Evolutionary conservation across 169 alveolate genomes (phyloP), one percentile per base, ranked within the genome.

Genomic region (Cryptosporidium canis): DNA sequence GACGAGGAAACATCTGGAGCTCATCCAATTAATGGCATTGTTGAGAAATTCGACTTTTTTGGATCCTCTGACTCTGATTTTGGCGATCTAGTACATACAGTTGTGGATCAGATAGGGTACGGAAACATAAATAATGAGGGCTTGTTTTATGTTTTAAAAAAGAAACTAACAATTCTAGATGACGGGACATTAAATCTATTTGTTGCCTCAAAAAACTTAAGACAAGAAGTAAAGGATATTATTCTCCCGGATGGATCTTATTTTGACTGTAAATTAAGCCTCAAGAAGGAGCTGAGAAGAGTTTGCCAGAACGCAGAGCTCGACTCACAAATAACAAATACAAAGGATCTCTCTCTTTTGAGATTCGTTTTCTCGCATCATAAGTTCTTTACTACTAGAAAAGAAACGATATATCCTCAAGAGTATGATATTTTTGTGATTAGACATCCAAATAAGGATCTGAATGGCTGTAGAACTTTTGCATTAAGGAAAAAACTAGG

Each of bases 361-460:
- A 58, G 35, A 33, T 58, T 55, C 58, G 72, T 77, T 8, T 77
- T 77, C 41, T 58, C 70, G 7, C 14, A 58, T n/a, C 83, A 68
- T 12, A 44, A 29, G 44, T 41, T 45, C 12, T 68, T 45, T 68
- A 31, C 9, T 29, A 2, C 31, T 51, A 44, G 47, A 44, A 55
- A 35, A 21, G 58, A 72, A 14, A 4, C 16, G 11, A 21, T 12
- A 56, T 33, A 51, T 8, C 70, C 35, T n/a, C 27, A 70, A 33
- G 84, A 51, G 6, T 51, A 70, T 35, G 84, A 70, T 11, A 18
- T 77, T 37, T 77, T 24, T 27, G 58, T 77, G 12, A 41, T 77
- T 9, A 77, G 27, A 39, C 87, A 77, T 29, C 87, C 87, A 39
- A 77, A 39, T 77, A 24, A 37, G n/a, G 87, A 77, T 29, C 58